phyloP scores from a whole-genome alignment of 2,329 filamentous ascomycete genomes.

The Cercospora zeina region DNA sequence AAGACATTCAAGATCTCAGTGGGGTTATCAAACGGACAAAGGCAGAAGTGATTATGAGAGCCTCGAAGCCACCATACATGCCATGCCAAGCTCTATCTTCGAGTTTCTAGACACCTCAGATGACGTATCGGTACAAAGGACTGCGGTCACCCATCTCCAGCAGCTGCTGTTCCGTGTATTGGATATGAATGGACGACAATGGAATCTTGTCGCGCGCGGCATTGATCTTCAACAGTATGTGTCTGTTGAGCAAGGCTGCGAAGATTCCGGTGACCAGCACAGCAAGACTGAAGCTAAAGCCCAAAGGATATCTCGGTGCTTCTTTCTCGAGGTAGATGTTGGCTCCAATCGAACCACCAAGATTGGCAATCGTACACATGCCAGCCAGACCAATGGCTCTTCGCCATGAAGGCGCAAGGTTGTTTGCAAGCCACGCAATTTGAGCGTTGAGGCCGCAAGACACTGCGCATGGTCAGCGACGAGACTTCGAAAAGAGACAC shows the following conservation, averaged over 20 bases:
- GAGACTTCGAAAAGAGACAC: slow-evolving; percentile 44
- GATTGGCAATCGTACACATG: slow-evolving; percentile 25
- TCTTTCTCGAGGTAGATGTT: slow-evolving; percentile 26
- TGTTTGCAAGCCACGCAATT: slow-evolving; percentile 55
- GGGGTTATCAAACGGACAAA: background rate
- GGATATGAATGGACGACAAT: slow-evolving; percentile 39
- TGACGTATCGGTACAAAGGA: slow-evolving; percentile 44
- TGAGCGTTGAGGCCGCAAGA: slow-evolving; percentile 33
- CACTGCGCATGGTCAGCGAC: slow-evolving; percentile 13
- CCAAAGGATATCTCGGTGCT: slow-evolving; percentile 24
- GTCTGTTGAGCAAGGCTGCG: slow-evolving; percentile 27
- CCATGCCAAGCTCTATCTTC: background rate
- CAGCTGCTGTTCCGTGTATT: slow-evolving; percentile 43
- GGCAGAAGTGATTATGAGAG: background rate
- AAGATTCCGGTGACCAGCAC: slow-evolving; percentile 32
- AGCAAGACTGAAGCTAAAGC: slow-evolving; percentile 26
- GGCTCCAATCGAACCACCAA: slow-evolving; percentile 27
- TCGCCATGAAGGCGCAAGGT: slow-evolving; percentile 51
- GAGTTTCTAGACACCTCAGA: slow-evolving; percentile 3
- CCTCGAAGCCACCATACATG: background rate
- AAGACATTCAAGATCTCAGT: no score
- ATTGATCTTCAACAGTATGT: slow-evolving; percentile 29
- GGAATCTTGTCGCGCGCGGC: slow-evolving; percentile 38
- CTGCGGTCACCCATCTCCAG: slow-evolving; percentile 44
- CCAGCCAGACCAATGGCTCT: slow-evolving; percentile 24